Conservation (phyloP, 805 yeast genomes). For the Gaillardinia entomophila region DNA sequence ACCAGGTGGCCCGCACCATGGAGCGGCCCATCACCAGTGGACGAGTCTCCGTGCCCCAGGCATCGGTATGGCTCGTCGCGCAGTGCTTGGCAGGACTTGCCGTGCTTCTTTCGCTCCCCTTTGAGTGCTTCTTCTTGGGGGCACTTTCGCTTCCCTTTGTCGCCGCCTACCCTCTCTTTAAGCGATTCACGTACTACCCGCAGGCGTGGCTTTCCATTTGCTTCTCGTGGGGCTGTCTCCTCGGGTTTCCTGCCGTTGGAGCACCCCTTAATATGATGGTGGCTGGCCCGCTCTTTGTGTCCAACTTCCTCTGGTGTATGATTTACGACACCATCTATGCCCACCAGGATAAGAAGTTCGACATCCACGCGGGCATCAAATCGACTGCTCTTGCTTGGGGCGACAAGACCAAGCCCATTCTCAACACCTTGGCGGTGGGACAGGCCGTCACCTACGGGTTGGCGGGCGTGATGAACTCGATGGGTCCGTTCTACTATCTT, state of each 20-base stretch:
- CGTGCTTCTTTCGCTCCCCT: slow-evolving; percentile 67
- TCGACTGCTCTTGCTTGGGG: slow-evolving; percentile 98
- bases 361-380: slow-evolving; percentile 84
- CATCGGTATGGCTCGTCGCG: slow-evolving; percentile 61
- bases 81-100: slow-evolving; percentile 73
- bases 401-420: slow-evolving; percentile 61
- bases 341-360: slow-evolving; percentile 91
- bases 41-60: slow-evolving; percentile 65
- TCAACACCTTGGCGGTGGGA: slow-evolving; percentile 55
- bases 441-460: slow-evolving; percentile 60
- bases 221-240: slow-evolving; percentile 89
- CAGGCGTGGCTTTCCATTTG: slow-evolving; percentile 77
- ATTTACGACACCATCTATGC: slow-evolving; percentile 95
- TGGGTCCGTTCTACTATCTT: slow-evolving; percentile 80
- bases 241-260: slow-evolving; percentile 96
- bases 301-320: slow-evolving; percentile 90
- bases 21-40: slow-evolving; percentile 94
- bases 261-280: slow-evolving; percentile 65
- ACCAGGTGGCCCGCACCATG: slow-evolving; percentile 79
- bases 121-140: slow-evolving; percentile 77
- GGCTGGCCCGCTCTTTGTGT: slow-evolving; percentile 69
- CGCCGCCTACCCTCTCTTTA: slow-evolving; percentile 85
- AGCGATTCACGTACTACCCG: slow-evolving; percentile 93
- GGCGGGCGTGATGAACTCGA: slow-evolving; percentile 70
- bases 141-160: slow-evolving; percentile 76